A percentile compares a stretch with the other conserved stretches of the same genome.
Evolutionary conservation across 2,329 filamentous ascomycete species (phyloP).

Genomic region (Cryphonectria japonica): DNA sequence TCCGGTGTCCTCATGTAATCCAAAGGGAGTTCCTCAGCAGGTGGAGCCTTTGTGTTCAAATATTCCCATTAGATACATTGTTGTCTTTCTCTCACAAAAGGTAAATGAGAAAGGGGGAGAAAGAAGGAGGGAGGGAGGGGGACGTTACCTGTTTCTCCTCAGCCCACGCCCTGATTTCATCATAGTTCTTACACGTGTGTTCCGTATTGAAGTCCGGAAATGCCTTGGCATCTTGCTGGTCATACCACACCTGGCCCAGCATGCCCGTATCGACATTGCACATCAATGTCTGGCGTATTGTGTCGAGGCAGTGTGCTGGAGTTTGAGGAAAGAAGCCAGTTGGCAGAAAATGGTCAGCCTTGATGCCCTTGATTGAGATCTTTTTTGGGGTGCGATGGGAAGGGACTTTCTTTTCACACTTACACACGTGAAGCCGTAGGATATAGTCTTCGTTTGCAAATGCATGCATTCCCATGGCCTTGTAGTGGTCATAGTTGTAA

Average conservation of each 20-base stretch:
- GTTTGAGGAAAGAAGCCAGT: background rate
- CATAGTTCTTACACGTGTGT: slow-evolving; percentile 53
- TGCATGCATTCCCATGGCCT: slow-evolving; percentile 50
- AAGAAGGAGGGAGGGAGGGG: background rate
- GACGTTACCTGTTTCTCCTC: slow-evolving; percentile 53
- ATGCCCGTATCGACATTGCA: slow-evolving; percentile 64
- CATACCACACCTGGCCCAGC: slow-evolving; percentile 64
- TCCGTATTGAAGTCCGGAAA: slow-evolving; percentile 67
- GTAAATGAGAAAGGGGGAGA: background rate
- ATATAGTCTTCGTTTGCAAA: slow-evolving; percentile 61
- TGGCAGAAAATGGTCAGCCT: background rate
- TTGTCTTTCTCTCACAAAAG: background rate
- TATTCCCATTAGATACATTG: background rate
- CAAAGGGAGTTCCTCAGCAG: slow-evolving; percentile 5
- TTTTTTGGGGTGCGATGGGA: background rate
- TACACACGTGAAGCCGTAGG: slow-evolving; percentile 60
- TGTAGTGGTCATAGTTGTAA: slow-evolving; percentile 65
- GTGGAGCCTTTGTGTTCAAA: background rate
- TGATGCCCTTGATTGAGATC: background rate
- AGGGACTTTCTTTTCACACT: slow-evolving; percentile 53
- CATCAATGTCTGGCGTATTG: slow-evolving; percentile 65
- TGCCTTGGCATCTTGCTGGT: slow-evolving; percentile 47
- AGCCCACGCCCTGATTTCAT: slow-evolving; percentile 50
- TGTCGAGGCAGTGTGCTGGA: slow-evolving; percentile 63
- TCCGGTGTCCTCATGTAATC: slow-evolving; percentile 19